Percentiles rank a stretch among this genome's conserved stretches.
Evolutionary conservation across 371 early-diverging fungal species (phyloP).

Genomic region (Syncephalis plumigaleata): DNA sequence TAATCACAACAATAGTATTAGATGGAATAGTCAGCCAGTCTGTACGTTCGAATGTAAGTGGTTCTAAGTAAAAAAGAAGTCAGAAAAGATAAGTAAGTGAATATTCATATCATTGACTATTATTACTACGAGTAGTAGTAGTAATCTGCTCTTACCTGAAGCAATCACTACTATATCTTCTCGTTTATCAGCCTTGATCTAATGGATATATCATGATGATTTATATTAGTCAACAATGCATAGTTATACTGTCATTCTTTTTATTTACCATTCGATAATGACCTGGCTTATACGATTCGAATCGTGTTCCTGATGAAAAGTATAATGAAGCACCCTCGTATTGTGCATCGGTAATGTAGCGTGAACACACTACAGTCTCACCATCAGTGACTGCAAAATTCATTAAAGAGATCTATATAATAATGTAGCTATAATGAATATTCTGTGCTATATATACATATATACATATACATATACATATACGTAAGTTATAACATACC

Average conservation of each 20-base stretch:
- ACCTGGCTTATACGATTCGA: slow-evolving; percentile 38
- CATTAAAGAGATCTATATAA: slow-evolving; percentile 34
- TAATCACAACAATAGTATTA: slow-evolving; percentile 58
- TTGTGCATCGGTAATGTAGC: slow-evolving; percentile 50
- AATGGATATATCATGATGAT: too few relatives aligned
- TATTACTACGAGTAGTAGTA: background rate
- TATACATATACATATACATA: too few relatives aligned
- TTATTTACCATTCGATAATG: slow-evolving; percentile 45
- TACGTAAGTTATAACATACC: slow-evolving; percentile 6
- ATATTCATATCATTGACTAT: too few relatives aligned
- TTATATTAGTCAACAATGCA: too few relatives aligned
- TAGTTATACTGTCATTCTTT: too few relatives aligned
- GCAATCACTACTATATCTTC: slow-evolving; percentile 74
- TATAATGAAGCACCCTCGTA: slow-evolving; percentile 62
- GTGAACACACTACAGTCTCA: slow-evolving; percentile 51
- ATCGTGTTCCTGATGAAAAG: slow-evolving; percentile 54
- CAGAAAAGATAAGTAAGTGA: background rate
- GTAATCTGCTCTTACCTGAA: slow-evolving; percentile 25
- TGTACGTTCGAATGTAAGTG: slow-evolving; percentile 62
- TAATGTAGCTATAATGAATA: background rate
- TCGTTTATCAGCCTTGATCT: slow-evolving; percentile 51
- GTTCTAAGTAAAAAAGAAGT: slow-evolving; percentile 24
- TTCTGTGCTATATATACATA: background rate
- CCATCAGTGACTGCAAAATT: slow-evolving; percentile 88
- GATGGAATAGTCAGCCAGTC: slow-evolving; percentile 74